Conservation (phyloP, 208 protist species). For the Crithidia fasciculata region DNA sequence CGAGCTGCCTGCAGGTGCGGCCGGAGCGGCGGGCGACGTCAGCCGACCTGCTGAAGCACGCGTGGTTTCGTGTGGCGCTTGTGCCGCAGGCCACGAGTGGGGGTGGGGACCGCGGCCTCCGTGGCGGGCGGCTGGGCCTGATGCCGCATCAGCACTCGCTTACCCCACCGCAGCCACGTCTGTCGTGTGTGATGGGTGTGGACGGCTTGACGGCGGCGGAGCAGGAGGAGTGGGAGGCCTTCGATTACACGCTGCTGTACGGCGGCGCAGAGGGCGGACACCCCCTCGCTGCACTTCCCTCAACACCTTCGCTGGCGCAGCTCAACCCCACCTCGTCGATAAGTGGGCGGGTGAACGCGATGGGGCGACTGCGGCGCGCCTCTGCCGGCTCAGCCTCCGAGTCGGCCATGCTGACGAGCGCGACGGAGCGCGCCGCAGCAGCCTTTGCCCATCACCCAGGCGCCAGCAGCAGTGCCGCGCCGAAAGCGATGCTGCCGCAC, state of each 20-base stretch:
- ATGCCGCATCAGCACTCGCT: too few relatives aligned
- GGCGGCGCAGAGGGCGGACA: constrained; percentile 6
- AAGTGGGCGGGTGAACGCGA: neutral
- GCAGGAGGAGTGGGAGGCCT: constrained; percentile 33
- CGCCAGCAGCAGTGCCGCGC: neutral
- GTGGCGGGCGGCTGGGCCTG: neutral
- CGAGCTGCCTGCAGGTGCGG: constrained; percentile 50
- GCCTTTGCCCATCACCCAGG: neutral
- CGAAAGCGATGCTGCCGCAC: neutral
- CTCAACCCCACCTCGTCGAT: neutral
- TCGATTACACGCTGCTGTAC: constrained; percentile 35
- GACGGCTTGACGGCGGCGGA: constrained; percentile 32
- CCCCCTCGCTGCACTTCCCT: neutral
- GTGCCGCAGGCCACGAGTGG: constrained; percentile 25
- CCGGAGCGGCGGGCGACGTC: constrained; percentile 57
- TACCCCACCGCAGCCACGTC: neutral
- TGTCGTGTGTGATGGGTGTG: constrained; percentile 35
- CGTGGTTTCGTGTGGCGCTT: constrained; percentile 75
- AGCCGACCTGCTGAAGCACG: constrained; percentile 70
- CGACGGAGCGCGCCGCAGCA: too few relatives aligned
- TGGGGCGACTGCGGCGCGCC: constrained; percentile 5
- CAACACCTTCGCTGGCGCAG: constrained; percentile 2
- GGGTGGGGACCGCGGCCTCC: constrained; percentile 5
- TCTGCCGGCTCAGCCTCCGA: constrained; percentile 3
- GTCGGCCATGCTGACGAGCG: neutral